A percentile compares a stretch with the other conserved stretches of the same genome.
Evolutionary conservation across 2,329 filamentous ascomycete species (phyloP).

Genomic region (Pyrenochaeta sp.): DNA sequence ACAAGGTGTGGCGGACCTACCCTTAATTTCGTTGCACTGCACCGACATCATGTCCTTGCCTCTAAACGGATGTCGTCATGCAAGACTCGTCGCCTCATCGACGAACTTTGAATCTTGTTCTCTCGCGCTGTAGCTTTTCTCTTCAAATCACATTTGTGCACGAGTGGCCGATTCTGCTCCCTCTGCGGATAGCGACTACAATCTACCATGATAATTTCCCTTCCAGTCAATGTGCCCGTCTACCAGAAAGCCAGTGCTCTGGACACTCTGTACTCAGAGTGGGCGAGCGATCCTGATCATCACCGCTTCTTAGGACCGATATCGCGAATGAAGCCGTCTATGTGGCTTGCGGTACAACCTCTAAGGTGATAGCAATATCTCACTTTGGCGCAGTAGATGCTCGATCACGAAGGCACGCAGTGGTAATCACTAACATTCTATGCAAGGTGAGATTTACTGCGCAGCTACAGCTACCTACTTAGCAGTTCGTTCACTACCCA

Average conservation of each 20-base stretch:
- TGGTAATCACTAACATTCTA: neutral
- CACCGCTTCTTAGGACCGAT: neutral
- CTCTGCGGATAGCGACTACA: neutral
- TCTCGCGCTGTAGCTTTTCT: neutral
- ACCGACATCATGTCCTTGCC: conserved; percentile 9
- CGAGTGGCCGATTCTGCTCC: no score
- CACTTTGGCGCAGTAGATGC: neutral
- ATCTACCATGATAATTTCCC: neutral
- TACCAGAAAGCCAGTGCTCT: no score
- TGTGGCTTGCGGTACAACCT: neutral
- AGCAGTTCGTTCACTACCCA: neutral
- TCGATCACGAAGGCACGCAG: neutral
- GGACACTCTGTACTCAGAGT: no score
- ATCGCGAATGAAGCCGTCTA: neutral
- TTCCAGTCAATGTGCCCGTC: no score
- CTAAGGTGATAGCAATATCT: neutral
- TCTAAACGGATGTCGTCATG: neutral
- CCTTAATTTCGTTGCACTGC: conserved; percentile 20
- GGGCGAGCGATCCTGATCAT: neutral
- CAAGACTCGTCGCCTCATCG: neutral
- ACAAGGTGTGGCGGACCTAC: conserved; percentile 5
- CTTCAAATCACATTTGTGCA: no score
- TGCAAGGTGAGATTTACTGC: neutral
- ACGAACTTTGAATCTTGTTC: neutral
- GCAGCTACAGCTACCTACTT: neutral